These are phyloP conservation scores for Alternaria sp. DNA, from an alignment of 2,329 filamentous ascomycete species.

Conservation along the genomic window DNA sequence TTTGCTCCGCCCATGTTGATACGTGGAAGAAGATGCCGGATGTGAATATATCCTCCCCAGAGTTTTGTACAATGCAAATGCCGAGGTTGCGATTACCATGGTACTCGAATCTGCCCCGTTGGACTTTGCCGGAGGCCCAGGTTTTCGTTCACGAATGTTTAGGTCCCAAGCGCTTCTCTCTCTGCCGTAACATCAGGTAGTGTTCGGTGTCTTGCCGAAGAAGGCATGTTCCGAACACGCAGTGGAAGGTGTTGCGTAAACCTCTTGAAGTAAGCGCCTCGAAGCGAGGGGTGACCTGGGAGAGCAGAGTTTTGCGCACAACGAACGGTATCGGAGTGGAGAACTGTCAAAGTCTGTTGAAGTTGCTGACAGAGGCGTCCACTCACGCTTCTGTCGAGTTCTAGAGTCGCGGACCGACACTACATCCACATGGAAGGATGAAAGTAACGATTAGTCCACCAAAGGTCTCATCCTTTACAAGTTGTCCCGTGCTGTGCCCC, in stretches of 20 bases:
- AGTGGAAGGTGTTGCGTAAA: neutral
- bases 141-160: neutral
- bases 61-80: neutral
- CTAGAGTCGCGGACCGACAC: neutral
- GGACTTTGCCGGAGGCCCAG: neutral
- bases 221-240: neutral
- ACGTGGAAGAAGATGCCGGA: neutral
- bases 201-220: neutral
- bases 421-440: neutral
- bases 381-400: neutral
- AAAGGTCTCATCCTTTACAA: constrained; percentile 11
- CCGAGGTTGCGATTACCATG: neutral
- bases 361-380: constrained; percentile 4
- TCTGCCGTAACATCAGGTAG: neutral
- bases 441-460: neutral
- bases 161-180: constrained; percentile 1
- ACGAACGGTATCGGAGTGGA: constrained; percentile 4
- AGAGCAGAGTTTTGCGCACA: constrained; percentile 1
- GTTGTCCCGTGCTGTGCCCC: constrained; percentile 6
- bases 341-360: neutral
- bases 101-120: neutral
- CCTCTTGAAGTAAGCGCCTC: neutral
- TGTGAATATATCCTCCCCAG: neutral
- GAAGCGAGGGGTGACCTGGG: neutral
- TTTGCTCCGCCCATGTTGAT: neutral